These are phyloP conservation scores for Yarrowia bubula DNA, from an alignment of 805 yeast species.

Conservation along the genomic window DNA sequence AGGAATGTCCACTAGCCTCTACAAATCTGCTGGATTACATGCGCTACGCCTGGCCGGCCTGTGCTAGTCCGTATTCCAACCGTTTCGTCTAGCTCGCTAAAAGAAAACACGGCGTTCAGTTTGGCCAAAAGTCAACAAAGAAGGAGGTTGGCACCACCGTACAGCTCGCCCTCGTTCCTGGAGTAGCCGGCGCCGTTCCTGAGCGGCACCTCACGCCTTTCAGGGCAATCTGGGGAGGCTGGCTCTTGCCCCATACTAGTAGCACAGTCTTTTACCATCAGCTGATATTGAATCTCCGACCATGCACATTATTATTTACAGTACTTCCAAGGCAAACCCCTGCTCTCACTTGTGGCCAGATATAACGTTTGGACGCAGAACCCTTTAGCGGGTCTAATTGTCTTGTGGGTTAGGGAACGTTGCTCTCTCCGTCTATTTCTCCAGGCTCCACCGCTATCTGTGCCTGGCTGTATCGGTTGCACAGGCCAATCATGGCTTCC, in stretches of 20 bases:
- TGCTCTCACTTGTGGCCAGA: neutral
- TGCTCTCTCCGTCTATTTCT: neutral
- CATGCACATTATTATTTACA: neutral
- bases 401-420: neutral
- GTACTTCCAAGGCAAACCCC: conserved; percentile 3
- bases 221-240: neutral
- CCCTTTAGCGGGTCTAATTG: neutral
- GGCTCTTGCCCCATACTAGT: neutral
- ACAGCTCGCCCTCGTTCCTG: neutral
- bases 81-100: no score
- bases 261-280: neutral
- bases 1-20: no score
- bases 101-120: neutral
- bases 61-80: no score
- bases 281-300: conserved; percentile 4
- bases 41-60: no score
- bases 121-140: conserved; percentile 1
- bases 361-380: neutral
- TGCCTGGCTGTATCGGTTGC: neutral
- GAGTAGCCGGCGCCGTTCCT: neutral
- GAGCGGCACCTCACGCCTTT: neutral
- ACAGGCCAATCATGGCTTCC: neutral
- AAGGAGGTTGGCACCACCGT: neutral
- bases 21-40: no score
- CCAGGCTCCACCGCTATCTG: neutral